phyloP scores from a whole-genome alignment of 202 grass and related monocot species.

The Thinopyrum obtusiflorum region DNA sequence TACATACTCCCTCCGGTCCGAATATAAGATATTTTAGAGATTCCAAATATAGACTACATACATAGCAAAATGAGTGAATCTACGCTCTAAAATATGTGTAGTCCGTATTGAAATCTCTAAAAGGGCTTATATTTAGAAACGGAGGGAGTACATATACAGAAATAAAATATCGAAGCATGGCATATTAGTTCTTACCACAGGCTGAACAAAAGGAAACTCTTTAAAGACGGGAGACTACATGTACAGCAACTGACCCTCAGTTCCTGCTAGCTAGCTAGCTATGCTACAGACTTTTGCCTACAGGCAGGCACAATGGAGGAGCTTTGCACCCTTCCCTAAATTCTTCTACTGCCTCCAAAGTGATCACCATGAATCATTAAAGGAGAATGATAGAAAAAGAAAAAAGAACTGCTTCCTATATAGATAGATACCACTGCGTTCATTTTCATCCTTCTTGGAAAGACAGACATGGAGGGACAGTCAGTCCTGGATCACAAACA shows the following conservation, averaged over 20 bases:
- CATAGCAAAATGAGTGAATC: too few species aligned
- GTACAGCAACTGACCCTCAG: not conserved
- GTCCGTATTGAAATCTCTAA: too few species aligned
- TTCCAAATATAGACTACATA: too few species aligned
- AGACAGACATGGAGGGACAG: not conserved
- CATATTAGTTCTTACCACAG: not conserved
- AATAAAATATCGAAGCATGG: conserved; percentile 1
- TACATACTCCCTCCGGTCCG: too few species aligned
- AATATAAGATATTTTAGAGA: too few species aligned
- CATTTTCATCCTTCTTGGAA: conserved; percentile 1
- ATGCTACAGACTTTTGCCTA: conserved; percentile 16
- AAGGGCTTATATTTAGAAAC: too few species aligned
- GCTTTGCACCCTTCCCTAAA: not conserved
- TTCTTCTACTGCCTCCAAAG: conserved; percentile 1
- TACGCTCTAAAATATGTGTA: too few species aligned
- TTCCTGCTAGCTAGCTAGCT: not conserved
- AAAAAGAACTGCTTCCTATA: not conserved
- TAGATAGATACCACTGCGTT: not conserved
- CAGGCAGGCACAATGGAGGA: conserved; percentile 12
- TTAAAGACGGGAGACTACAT: not conserved
- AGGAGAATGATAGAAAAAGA: not conserved
- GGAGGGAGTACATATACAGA: not conserved
- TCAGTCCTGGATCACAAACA: not conserved
- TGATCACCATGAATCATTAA: not conserved
- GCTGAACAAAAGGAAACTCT: not conserved